Base-by-base conservation (phyloP, 345 rosid genomes). In the Lumnitzera racemosa region DNA sequence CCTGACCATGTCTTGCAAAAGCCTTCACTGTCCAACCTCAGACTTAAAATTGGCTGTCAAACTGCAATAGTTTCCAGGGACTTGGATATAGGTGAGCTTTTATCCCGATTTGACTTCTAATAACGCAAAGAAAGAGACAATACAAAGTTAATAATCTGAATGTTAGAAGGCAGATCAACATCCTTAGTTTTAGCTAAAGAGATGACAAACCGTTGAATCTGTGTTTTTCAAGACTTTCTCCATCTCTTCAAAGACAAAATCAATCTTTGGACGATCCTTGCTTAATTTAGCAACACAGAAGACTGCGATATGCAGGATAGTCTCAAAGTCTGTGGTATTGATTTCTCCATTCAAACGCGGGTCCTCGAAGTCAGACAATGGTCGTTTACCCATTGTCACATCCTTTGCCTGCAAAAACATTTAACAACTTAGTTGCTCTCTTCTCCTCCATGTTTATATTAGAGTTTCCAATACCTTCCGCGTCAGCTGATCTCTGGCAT, bases 401-500 rank as follows among this genome's bases (percentile, higher is more conserved):
- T 81, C 86, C 59, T 41, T 79, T 29, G 86, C 89, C 89, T 83
- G 47, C 56, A 16, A 61, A 50, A 27, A 51, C 15, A 16, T 15
- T 50, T 15, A 8, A 61, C 54, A 11, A 25, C 15, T 36, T 15
- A n/a, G 52, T 13, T 49, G 27, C 11, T 25, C 11, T 25, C 55
- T 13, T 12, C 31, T 47, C 15, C n/a, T 3, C 7, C 15, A 24
- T 43, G 0, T 20, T n/a, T 23, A 3, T 20, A 13, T 9, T 54
- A 24, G 3, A 52, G 51, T 46, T 29, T 24, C 7, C 43, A 36
- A 36, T 76, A 85, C 86, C 81, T 83, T 86, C 64, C 84, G 63
- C n/a, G 83, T 79, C 52, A 85, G 83, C 69, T 80, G 88, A 55
- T 82, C 86, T 63, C 88, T 73, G 61, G 84, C 83, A 55, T 77